Base-by-base conservation (phyloP, 1,284 basidiomycete species). In the Pseudomicrostroma phylloplanum region DNA sequence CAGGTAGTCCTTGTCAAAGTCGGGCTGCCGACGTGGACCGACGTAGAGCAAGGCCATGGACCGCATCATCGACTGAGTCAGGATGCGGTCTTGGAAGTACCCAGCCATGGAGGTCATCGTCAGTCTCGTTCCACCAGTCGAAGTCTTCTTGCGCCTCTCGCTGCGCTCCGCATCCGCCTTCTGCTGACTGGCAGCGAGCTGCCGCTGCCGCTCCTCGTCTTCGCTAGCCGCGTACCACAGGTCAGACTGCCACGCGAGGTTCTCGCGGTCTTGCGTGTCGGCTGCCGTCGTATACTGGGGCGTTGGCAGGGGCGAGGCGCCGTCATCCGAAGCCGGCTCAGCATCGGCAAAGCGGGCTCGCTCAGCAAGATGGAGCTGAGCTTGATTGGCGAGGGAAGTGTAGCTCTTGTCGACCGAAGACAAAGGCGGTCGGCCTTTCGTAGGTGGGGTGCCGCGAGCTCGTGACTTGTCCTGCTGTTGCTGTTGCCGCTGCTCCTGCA, bases 31-130 rank as follows among this genome's bases (percentile, higher is more conserved):
- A 56, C 89, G 86, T 0, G 93, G 92, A 0, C 94, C 94, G 66
- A 97, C 89, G 81, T 97, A 97, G 62, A 96, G 83, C 72, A 97
- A 93, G 1, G 93, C 92, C 93, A 97, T 97, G 0, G 93, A 92
- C 49, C 94, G 89, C 89, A 96, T 94, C 73, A 74, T 76, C 40
- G 67, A 66, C 55, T 72, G 73, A 15, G 72, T 70, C 25, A 76
- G 54, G 64, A 76, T 74, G 11, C 73, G 64, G 41, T 76, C 73
- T 55, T 74, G 69, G 49, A 74, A 76, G 57, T 74, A 76, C 43
- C 91, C 92, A 19, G 90, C 90, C 57, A 93, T 86, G 74, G 90
- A 92, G 1, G 93, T 96, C 92, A 98, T 96, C 0, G 94, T 94
- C 70, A 97, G 81, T 55, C 91, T 83, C 3, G 91, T 92, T 4